Conservation (phyloP, 768 basidiomycete genomes). For the Rhodotorula graminis region DNA sequence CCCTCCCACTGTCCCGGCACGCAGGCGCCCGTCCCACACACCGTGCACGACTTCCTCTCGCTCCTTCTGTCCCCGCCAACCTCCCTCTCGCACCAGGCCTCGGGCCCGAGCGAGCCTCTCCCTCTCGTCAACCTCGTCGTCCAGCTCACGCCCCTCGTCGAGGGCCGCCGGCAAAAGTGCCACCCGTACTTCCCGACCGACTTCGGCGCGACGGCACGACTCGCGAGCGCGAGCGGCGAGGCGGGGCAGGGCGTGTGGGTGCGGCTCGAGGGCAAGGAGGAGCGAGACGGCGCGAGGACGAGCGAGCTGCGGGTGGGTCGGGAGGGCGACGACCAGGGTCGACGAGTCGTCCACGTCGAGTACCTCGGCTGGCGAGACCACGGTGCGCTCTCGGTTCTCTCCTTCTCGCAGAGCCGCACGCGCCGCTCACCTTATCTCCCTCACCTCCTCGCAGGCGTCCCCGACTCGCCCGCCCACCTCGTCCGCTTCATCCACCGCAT, state of each 20-base stretch:
- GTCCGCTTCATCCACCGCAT: slow-evolving; percentile 22
- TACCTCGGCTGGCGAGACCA: slow-evolving; percentile 47
- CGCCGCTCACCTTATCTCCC: slow-evolving; percentile 46
- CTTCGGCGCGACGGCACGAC: slow-evolving; percentile 53
- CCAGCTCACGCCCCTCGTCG: slow-evolving; percentile 71
- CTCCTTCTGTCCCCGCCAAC: slow-evolving; percentile 51
- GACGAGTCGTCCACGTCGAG: slow-evolving; percentile 35
- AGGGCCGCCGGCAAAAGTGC: slow-evolving; percentile 67
- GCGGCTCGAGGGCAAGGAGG: slow-evolving; percentile 17
- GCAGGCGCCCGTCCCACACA: slow-evolving; percentile 62
- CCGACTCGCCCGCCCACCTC: slow-evolving; percentile 13
- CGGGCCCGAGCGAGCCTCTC: slow-evolving; percentile 24
- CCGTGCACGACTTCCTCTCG: slow-evolving; percentile 71
- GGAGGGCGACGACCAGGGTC: slow-evolving; percentile 4
- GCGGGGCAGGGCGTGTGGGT: slow-evolving; percentile 15
- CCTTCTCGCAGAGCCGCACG: not conserved
- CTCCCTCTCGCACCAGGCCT: slow-evolving; percentile 37
- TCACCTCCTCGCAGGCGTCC: slow-evolving; percentile 48
- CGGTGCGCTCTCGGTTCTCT: slow-evolving; percentile 58
- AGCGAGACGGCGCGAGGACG: slow-evolving; percentile 20
- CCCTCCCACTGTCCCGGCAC: not conserved
- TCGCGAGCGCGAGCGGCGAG: slow-evolving; percentile 48
- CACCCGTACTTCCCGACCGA: slow-evolving; percentile 67
- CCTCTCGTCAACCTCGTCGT: slow-evolving; percentile 57
- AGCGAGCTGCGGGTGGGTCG: slow-evolving; percentile 17